Conservation (phyloP, 1,284 basidiomycete species). For the Cutaneotrichosporon curvatum region DNA sequence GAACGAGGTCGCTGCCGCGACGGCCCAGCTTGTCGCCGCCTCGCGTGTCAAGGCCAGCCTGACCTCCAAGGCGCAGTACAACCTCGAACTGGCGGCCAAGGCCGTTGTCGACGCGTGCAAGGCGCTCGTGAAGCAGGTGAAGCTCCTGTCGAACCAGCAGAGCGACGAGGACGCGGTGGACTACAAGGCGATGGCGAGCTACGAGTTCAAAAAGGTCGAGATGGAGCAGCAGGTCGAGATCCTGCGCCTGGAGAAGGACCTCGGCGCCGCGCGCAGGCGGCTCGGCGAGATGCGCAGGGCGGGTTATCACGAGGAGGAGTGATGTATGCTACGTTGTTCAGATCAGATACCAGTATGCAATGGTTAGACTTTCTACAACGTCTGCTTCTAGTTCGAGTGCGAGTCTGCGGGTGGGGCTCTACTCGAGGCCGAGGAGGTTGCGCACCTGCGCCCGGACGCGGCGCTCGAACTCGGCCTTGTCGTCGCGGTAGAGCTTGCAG, state of each 20-base stretch:
- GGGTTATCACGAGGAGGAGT: constrained; percentile 53
- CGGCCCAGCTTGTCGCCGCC: constrained; percentile 95
- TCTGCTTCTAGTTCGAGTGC: no score
- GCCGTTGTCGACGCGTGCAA: constrained; percentile 99
- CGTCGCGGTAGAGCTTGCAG: constrained; percentile 88
- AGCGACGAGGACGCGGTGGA: constrained; percentile 72
- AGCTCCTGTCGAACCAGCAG: constrained; percentile 82
- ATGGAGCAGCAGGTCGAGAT: constrained; percentile 99
- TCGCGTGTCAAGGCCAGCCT: constrained; percentile 96
- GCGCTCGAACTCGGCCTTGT: constrained; percentile 55
- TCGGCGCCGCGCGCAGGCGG: constrained; percentile 76
- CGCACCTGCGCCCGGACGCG: constrained; percentile 48
- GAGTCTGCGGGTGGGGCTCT: no score
- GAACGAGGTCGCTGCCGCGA: constrained; percentile 94
- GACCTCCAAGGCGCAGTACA: constrained; percentile 97
- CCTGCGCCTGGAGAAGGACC: constrained; percentile 88
- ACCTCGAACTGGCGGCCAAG: constrained; percentile 91
- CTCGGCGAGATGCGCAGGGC: constrained; percentile 85
- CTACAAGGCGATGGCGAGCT: constrained; percentile 82
- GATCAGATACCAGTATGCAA: constrained; percentile 6
- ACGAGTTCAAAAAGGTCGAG: constrained; percentile 95
- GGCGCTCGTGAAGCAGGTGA: constrained; percentile 92
- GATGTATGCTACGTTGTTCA: background rate
- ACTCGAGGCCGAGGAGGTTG: constrained; percentile 47
- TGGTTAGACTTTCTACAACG: background rate